Conservation (phyloP, 768 basidiomycete species). For the Termitomyces sp. region DNA sequence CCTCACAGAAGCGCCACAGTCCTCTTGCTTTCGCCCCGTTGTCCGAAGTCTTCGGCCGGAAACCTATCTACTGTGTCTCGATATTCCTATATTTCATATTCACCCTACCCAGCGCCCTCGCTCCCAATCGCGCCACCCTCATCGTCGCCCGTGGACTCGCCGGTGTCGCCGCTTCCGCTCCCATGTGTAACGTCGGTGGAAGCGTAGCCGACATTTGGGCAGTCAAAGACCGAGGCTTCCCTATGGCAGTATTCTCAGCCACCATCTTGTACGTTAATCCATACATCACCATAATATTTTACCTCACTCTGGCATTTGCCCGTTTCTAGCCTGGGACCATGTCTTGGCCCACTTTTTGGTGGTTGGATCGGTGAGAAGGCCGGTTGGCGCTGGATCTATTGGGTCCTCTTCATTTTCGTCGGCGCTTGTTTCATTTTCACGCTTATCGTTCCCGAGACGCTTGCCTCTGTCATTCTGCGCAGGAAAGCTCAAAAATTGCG, state of each 20-base stretch:
- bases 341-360: conserved; percentile 45
- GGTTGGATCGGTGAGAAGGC: conserved; percentile 39
- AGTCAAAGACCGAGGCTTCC: conserved; percentile 34
- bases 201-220: conserved; percentile 38
- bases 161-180: conserved; percentile 9
- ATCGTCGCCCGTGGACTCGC: conserved; percentile 24
- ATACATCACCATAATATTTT: not conserved
- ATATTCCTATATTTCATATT: conserved; percentile 40
- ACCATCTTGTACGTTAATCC: conserved; percentile 35
- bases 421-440: conserved; percentile 30
- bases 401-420: conserved; percentile 40
- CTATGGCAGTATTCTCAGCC: conserved; percentile 31
- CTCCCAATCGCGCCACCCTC: conserved; percentile 31
- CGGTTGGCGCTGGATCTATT: conserved; percentile 46
- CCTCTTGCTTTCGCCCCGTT: conserved; percentile 37
- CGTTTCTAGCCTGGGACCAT: conserved; percentile 33
- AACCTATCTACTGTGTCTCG: conserved; percentile 30
- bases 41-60: conserved; percentile 33
- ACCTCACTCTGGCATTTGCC: not conserved
- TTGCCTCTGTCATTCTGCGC: conserved; percentile 40
- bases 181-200: conserved; percentile 37
- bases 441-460: conserved; percentile 46
- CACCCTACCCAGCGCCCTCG: conserved; percentile 39
- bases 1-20: conserved; percentile 16
- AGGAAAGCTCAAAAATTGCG: conserved; percentile 35